Conservation (phyloP, 2,329 filamentous ascomycete genomes). For the Aspergillus unguis region DNA sequence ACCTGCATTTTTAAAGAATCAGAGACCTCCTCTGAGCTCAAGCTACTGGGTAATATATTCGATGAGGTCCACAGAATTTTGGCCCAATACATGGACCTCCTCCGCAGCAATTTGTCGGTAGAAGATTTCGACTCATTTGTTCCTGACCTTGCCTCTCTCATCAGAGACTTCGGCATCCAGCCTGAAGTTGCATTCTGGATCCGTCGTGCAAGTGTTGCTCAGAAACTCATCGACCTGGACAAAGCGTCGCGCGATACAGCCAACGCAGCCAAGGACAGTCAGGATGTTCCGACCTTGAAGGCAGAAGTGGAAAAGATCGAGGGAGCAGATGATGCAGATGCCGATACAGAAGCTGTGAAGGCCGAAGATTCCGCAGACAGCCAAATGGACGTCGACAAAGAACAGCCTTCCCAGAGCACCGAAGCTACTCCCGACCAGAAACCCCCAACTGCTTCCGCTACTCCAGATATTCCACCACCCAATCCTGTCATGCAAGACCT, state of each 20-base stretch:
- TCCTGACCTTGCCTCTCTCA: constrained; percentile 69
- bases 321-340: constrained; percentile 29
- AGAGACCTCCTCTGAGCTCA: constrained; percentile 68
- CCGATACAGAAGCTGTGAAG: constrained; percentile 16
- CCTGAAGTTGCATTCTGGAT: constrained; percentile 82
- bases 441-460: constrained; percentile 26
- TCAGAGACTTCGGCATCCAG: constrained; percentile 75
- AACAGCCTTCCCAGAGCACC: constrained; percentile 18
- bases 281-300: constrained; percentile 19
- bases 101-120: constrained; percentile 72
- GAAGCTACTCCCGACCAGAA: constrained; percentile 18
- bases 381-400: constrained; percentile 37
- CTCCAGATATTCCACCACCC: constrained; percentile 49
- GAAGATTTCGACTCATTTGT: constrained; percentile 76
- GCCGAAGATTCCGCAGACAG: constrained; percentile 21
- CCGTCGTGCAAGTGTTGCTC: constrained; percentile 68
- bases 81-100: constrained; percentile 81
- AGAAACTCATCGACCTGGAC: constrained; percentile 53
- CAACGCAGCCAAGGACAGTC: constrained; percentile 17
- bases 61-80: constrained; percentile 87
- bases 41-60: constrained; percentile 80
- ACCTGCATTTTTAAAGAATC: constrained; percentile 77
- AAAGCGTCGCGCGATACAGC: constrained; percentile 29
- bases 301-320: constrained; percentile 31
- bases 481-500: constrained; percentile 72